Evolutionary conservation across 2,329 filamentous ascomycete genomes (phyloP), one percentile per base, ranked within the genome.

Genomic region (Capronia epimyces): DNA sequence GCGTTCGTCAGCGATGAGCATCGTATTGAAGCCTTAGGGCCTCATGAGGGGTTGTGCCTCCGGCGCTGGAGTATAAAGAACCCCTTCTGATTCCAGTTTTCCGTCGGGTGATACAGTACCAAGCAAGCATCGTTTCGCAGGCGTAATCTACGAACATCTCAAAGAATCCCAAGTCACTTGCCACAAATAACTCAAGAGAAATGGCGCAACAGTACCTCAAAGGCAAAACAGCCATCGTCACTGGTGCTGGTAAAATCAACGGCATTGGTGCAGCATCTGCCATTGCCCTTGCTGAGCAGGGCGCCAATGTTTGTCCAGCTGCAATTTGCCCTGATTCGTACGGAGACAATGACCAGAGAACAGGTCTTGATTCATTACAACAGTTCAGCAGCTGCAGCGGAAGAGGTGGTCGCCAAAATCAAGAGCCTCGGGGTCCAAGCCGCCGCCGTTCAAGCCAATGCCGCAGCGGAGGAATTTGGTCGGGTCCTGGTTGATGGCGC

Each of bases 341-440:
- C 29, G 12, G 10, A 62, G 6, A 50, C 59, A 22, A 60, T 60
- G 18, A 62, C 65, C 8, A 52, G 52, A 15, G 45, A 64, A 62
- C 61, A 52, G 52, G 65, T 53, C 1, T 54, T 67, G 22, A 57
- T 62, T 21, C 57, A 66, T 1, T 56, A 60, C 48, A 64, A 66
- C 45, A 62, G 63, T 52, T 65, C 65, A 42, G 41, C 44, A 1
- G 36, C 50, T 1, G 56, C 60, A 3, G 51, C 65, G 25, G 32
- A 50, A 12, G 49, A 61, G 52, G 61, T 47, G 66, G 51, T 67
- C 67, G 15, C 56, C 25, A 48, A 51, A 31, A 20, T 57, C 44
- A 49, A 51, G 18, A 39, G 46, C 24, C 40, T 57, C 12, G 49
- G 49, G 4, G 56, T 53, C 12, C 49, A 50, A 24, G 47, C 53